A percentile compares a stretch with the other conserved stretches of the same genome.
Conservation (phyloP, 1,139 yeast genomes). For the Debaryomyces singareniensis region DNA sequence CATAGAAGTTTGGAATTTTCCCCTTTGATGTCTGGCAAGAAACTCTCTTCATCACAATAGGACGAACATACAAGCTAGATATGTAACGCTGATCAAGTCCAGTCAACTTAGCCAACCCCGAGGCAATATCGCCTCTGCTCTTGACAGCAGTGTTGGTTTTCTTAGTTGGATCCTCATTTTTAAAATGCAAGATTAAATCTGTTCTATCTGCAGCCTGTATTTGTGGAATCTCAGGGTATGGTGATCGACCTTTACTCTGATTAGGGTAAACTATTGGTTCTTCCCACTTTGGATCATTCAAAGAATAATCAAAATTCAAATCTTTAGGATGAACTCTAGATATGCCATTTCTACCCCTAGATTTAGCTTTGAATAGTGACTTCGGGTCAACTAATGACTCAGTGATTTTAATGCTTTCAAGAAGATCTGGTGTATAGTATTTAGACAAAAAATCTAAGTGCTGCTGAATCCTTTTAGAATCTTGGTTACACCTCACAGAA, state of each 20-base stretch:
- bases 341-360: conserved; percentile 23
- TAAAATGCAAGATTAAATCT: conserved; percentile 34
- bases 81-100: conserved; percentile 69
- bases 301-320: conserved; percentile 22
- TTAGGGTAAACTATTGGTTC: conserved; percentile 44
- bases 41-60: conserved; percentile 71
- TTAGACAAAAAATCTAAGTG: conserved; percentile 60
- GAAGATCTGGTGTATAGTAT: conserved; percentile 70
- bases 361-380: conserved; percentile 34
- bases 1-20: conserved; percentile 78
- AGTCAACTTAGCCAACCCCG: conserved; percentile 60
- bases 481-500: conserved; percentile 1
- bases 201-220: conserved; percentile 35
- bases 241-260: conserved; percentile 32
- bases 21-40: conserved; percentile 94
- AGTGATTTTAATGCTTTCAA: conserved; percentile 75
- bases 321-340: conserved; percentile 30
- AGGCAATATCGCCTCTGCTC: conserved; percentile 34
- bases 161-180: conserved; percentile 12
- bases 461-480: conserved; percentile 17
- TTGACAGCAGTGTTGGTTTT: conserved; percentile 12
- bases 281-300: conserved; percentile 38
- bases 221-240: conserved; percentile 40
- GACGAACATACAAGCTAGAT: conserved; percentile 57
- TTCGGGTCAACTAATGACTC: conserved; percentile 69